Evolutionary conservation across 805 yeast species (phyloP), one percentile per base, ranked within the genome.

Genomic region (Huiozyma naganishii): DNA sequence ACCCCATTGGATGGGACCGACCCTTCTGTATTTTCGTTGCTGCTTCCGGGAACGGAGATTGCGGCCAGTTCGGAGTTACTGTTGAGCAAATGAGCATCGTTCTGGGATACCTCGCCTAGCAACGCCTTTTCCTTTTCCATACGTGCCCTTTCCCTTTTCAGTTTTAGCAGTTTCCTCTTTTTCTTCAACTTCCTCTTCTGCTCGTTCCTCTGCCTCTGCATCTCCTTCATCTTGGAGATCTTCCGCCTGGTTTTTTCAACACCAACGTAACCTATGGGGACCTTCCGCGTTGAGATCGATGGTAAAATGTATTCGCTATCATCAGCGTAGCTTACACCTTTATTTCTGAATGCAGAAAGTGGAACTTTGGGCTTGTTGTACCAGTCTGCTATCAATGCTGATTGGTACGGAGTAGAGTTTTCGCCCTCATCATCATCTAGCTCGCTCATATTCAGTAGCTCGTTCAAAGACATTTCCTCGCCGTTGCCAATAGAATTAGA

Each of bases 261-360:
- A 9, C 66, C 66, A 29, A 62, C 55, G 45, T 61, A 62, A 13
- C 66, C 65, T 29, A 62, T 58, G n/a, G 66, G 66, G 9, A 53
- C 61, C 38, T 59, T 59, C 38, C 55, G 53, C 5, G 55, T 56
- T 2, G 61, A 53, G 38, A 54, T 51, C 9, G 48, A 51, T 7
- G 64, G 64, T 9, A 56, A 39, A 52, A 60, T 52, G 38, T 49
- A 58, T 43, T 60, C 62, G 41, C 58, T 62, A 10, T 57, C 64
- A 12, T 60, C 66, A 37, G 57, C 51, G 32, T 58, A 50, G 29
- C 61, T 57, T 8, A 76, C 62, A 9, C 83, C 83, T 55, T 87
- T 82, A 64, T 87, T 89, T 57, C 97, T 70, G 61, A 90, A 90
- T 1, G 97, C 97, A 2, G 94, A 84, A 36, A 89, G 65, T 4